These are phyloP conservation scores for Penicillium sp. DNA, from an alignment of 2,329 filamentous ascomycete species.

Conservation along the genomic window DNA sequence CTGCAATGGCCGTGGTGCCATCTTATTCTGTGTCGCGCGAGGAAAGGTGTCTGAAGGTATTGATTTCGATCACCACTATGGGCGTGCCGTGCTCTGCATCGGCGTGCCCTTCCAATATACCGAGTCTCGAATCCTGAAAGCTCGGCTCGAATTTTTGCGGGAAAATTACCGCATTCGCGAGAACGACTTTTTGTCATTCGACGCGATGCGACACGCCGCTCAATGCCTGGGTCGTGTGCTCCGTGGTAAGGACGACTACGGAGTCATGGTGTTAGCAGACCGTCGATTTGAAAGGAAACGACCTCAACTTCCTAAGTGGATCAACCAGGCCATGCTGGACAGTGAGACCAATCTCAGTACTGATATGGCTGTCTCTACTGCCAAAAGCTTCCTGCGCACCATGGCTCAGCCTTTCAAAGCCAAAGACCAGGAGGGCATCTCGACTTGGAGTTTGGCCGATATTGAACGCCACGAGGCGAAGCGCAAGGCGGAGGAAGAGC, in stretches of 20 bases:
- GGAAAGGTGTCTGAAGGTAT: slow-evolving; percentile 98
- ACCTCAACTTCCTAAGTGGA: slow-evolving; percentile 92
- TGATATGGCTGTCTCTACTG: slow-evolving; percentile 88
- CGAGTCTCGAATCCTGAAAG: slow-evolving; percentile 94
- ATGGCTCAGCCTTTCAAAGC: slow-evolving; percentile 91
- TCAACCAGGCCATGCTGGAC: slow-evolving; percentile 82
- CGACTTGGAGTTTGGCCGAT: slow-evolving; percentile 85
- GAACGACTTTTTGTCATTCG: slow-evolving; percentile 97
- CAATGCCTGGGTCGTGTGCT: slow-evolving; percentile 95
- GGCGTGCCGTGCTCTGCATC: slow-evolving; percentile 92
- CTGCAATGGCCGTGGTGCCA: slow-evolving; percentile 92
- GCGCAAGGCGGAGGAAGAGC: slow-evolving; percentile 72
- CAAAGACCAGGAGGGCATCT: slow-evolving; percentile 87
- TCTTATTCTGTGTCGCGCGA: slow-evolving; percentile 91
- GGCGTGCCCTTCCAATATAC: slow-evolving; percentile 99
- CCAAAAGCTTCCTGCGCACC: slow-evolving; percentile 83
- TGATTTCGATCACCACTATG: slow-evolving; percentile 99
- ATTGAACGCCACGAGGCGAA: slow-evolving; percentile 70
- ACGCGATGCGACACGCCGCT: slow-evolving; percentile 98
- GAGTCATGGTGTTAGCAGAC: slow-evolving; percentile 98
- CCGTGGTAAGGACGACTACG: slow-evolving; percentile 96
- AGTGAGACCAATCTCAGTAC: slow-evolving; percentile 89
- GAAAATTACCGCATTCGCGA: slow-evolving; percentile 97
- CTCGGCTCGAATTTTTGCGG: slow-evolving; percentile 90
- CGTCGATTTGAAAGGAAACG: slow-evolving; percentile 92